Conservation (phyloP, 805 yeast species). For the Cyberlindnera mrakii region DNA sequence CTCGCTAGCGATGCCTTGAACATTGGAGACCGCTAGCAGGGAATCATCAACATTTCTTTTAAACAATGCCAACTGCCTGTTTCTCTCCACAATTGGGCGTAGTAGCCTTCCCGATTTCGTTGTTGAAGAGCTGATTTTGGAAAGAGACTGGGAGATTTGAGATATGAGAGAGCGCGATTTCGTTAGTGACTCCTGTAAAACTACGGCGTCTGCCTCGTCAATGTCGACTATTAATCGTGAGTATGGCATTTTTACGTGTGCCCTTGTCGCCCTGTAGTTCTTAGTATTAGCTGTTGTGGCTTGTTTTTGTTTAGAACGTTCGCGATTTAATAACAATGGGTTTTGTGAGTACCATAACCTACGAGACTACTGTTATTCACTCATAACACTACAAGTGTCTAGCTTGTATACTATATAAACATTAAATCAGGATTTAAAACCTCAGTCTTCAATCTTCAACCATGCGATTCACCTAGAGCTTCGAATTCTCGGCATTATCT, state of each 20-base stretch:
- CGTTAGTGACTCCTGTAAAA: conserved; percentile 66
- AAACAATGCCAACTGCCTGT: conserved; percentile 47
- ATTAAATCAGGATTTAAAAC: too few species aligned
- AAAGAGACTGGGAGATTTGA: conserved; percentile 50
- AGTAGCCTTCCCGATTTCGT: conserved; percentile 54
- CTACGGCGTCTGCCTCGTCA: conserved; percentile 80
- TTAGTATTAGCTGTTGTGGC: not conserved
- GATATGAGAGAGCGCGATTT: conserved; percentile 51
- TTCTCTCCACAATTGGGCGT: conserved; percentile 64
- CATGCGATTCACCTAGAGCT: too few species aligned
- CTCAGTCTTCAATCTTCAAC: too few species aligned
- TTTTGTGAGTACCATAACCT: not conserved
- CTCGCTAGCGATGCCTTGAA: conserved; percentile 43
- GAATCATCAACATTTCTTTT: conserved; percentile 55
- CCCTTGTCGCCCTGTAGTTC: not conserved
- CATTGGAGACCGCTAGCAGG: conserved; percentile 38
- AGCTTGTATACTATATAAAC: too few species aligned
- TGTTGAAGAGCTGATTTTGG: conserved; percentile 46
- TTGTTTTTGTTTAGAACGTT: not conserved
- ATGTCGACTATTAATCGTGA: conserved; percentile 37
- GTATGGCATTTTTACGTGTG: conserved; percentile 7
- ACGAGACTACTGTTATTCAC: too few species aligned
- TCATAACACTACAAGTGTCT: too few species aligned
- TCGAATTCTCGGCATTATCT: too few species aligned
- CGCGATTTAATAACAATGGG: not conserved